Evolutionary conservation across 1,284 basidiomycete species (phyloP), one percentile per base, ranked within the genome.

Genomic region (Ganoderma meredithae): DNA sequence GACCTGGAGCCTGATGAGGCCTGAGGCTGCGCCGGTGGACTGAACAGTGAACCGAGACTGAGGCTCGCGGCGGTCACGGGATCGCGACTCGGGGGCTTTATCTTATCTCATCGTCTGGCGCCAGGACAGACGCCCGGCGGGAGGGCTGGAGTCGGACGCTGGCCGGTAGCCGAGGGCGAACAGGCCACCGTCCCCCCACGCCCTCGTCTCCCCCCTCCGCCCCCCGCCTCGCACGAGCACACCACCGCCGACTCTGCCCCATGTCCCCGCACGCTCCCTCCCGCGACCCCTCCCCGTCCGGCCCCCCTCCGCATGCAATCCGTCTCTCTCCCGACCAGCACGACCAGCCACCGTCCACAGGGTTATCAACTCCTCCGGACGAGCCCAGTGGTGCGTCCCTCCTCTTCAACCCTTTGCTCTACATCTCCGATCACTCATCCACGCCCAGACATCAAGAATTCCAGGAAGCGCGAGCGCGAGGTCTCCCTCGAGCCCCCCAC

Each of bases 401-500:
- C n/a, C 43, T 49, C 19, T 25, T 39, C 43, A 19, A n/a, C 12
- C 43, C 25, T 41, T 19, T 49, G 17, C 19, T 53, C 15, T 56
- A 25, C 43, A 7, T 22, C 12, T 8, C 13, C 22, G 8, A 40
- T 41, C 10, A 15, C 0, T 13, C 9, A 4, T 22, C 0, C 61
- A 67, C 65, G 64, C 3, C 25, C 47, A 65, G 71, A 72, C 49
- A 27, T 60, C 31, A 72, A 72, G 69, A 72, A 41, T 15, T 76
- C 78, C 0, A 69, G 76, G 76, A 94, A 94, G 78, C 85, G 92
- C 70, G 90, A 92, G 77, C 83, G 92, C 52, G 91, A 93, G 78
- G 86, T 90, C 25, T 94, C 92, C 36, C 78, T 90, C 39, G 92
- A 93, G 77, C 90, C 90, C 63, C 82, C 81, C 15, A 85, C 87